Evolutionary conservation across 805 yeast genomes (phyloP).

Genomic region (Zygoascus bituminiphila): DNA sequence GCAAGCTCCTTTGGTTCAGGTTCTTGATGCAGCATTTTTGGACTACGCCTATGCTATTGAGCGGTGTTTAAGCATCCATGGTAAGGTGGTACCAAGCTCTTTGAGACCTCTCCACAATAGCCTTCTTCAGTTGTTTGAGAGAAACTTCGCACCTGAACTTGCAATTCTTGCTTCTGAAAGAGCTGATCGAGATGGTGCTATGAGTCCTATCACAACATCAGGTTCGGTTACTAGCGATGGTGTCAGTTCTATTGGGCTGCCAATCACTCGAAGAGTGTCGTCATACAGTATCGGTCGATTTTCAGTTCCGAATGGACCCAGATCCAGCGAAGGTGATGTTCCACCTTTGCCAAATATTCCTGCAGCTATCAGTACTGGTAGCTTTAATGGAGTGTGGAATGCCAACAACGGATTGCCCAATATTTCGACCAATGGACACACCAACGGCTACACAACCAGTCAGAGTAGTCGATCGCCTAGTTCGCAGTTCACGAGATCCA

Average conservation of each 20-base stretch:
- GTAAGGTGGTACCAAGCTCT: constrained; percentile 46
- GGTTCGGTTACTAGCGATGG: neutral
- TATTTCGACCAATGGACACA: neutral
- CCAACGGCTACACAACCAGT: neutral
- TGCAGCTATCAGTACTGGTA: neutral
- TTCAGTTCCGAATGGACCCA: neutral
- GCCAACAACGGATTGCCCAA: neutral
- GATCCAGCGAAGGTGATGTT: neutral
- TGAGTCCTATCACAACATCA: neutral
- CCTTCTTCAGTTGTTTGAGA: constrained; percentile 51
- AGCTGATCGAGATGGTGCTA: neutral
- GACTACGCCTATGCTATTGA: constrained; percentile 59
- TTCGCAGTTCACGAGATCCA: neutral
- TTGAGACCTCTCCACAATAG: constrained; percentile 61
- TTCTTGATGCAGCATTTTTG: constrained; percentile 42
- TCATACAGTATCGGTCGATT: neutral
- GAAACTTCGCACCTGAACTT: constrained; percentile 64
- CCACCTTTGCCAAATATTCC: neutral
- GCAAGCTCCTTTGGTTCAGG: constrained; percentile 28
- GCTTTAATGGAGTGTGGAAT: neutral
- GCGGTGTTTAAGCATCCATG: constrained; percentile 63
- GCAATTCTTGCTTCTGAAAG: constrained; percentile 2
- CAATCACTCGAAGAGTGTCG: neutral
- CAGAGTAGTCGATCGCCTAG: neutral
- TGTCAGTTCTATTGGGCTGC: neutral